These are phyloP conservation scores for barley (Hordeum vulgare) DNA, from an alignment of 176 grass and related monocot genomes.

Conservation along the genomic window DNA sequence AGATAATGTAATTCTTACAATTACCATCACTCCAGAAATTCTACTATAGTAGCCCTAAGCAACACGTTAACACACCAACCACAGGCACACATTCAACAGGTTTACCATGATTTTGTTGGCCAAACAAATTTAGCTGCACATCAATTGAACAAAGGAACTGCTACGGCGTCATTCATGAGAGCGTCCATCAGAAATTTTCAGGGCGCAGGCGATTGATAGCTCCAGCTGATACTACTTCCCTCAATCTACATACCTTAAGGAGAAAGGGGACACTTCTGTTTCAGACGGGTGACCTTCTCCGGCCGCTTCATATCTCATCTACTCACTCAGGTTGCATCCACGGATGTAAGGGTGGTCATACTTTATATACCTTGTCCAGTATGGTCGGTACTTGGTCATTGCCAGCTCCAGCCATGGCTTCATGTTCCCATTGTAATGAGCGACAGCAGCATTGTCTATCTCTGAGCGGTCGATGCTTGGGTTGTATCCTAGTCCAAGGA, in stretches of 20 bases:
- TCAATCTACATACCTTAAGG: background rate
- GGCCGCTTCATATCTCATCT: conserved; percentile 12
- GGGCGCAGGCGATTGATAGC: background rate
- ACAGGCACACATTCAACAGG: background rate
- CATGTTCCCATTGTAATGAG: conserved; percentile 99
- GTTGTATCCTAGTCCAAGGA: conserved; percentile 94
- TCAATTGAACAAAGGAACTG: conserved; percentile 32
- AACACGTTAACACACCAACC: conserved; percentile 4
- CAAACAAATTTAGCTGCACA: conserved; percentile 21
- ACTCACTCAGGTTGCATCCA: conserved; percentile 83
- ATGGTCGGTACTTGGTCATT: conserved; percentile 86
- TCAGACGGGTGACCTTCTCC: background rate
- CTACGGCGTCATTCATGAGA: background rate
- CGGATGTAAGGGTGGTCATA: conserved; percentile 87
- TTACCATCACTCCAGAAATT: background rate
- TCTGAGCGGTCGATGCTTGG: conserved; percentile 89
- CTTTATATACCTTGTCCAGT: conserved; percentile 98
- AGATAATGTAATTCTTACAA: background rate
- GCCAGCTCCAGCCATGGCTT: conserved; percentile 99
- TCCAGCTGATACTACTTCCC: conserved; percentile 6
- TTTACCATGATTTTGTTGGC: background rate
- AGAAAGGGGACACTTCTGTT: background rate
- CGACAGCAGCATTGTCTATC: conserved; percentile 83
- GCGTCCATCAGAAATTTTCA: background rate
- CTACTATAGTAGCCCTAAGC: background rate